These are phyloP conservation scores for Talaromyces sp. DNA, from an alignment of 2,329 filamentous ascomycete genomes.

Conservation along the genomic window DNA sequence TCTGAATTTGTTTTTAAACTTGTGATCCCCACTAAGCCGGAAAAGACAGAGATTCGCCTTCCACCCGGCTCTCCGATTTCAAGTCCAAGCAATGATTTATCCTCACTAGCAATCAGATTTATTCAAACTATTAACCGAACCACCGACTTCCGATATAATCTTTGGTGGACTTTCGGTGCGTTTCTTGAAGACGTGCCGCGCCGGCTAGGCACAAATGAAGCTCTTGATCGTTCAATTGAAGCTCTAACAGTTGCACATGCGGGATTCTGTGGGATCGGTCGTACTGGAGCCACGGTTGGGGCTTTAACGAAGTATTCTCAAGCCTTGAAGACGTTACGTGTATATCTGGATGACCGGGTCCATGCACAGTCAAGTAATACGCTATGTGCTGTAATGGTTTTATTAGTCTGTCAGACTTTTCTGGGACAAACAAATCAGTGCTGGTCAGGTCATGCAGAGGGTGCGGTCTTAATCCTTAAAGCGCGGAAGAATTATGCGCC, in stretches of 20 bases:
- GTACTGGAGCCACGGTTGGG: constrained; percentile 13
- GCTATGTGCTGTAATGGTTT: constrained; percentile 41
- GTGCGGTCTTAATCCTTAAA: constrained; percentile 40
- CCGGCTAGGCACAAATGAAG: constrained; percentile 50
- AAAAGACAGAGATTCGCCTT: background rate
- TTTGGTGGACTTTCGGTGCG: constrained; percentile 50
- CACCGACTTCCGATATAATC: constrained; percentile 51
- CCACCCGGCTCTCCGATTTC: constrained; percentile 6
- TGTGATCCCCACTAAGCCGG: background rate
- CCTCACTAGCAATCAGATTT: constrained; percentile 35
- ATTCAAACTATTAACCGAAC: constrained; percentile 38
- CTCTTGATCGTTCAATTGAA: constrained; percentile 47
- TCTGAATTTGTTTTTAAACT: background rate
- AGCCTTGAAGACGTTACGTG: constrained; percentile 31
- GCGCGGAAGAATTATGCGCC: constrained; percentile 34
- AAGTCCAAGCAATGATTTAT: constrained; percentile 37
- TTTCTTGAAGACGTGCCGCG: constrained; percentile 52
- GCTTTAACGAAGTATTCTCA: constrained; percentile 35
- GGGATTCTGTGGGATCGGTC: constrained; percentile 24
- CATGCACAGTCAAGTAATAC: constrained; percentile 38
- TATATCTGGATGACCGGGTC: constrained; percentile 33
- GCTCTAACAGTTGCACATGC: constrained; percentile 33
- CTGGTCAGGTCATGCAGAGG: constrained; percentile 37
- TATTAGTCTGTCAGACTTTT: constrained; percentile 37
- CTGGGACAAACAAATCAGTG: constrained; percentile 17